Evolutionary conservation across 352 stramenopile species (phyloP).

Genomic region (Pythium periplocum): DNA sequence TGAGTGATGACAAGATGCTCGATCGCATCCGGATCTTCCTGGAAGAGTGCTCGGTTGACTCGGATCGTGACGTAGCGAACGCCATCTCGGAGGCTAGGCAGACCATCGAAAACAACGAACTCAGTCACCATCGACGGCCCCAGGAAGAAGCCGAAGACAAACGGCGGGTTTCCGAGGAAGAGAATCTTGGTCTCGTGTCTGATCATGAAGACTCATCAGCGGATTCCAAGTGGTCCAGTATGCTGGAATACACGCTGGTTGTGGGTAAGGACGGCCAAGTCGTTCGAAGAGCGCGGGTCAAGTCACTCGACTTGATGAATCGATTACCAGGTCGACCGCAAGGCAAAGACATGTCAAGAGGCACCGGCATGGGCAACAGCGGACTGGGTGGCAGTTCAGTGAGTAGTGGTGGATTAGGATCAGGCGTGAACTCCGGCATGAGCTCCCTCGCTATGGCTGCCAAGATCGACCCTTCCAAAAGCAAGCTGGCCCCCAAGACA

Average conservation of each 20-base stretch:
- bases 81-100: conserved; percentile 39
- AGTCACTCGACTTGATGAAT: conserved; percentile 76
- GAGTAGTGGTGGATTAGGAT: conserved; percentile 7
- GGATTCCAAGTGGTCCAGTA: conserved; percentile 81
- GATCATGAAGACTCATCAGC: conserved; percentile 77
- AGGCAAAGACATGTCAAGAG: conserved; percentile 43
- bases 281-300: conserved; percentile 72
- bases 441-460: conserved; percentile 22
- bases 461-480: conserved; percentile 34
- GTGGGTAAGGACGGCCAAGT: conserved; percentile 82
- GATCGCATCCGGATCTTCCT: conserved; percentile 67
- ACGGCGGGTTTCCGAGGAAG: conserved; percentile 49
- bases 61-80: conserved; percentile 62
- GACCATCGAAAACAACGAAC: conserved; percentile 33
- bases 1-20: conserved; percentile 66
- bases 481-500: conserved; percentile 36
- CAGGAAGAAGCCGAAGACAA: conserved; percentile 67
- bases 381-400: not conserved
- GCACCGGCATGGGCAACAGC: conserved; percentile 8
- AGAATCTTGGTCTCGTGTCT: conserved; percentile 46
- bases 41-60: conserved; percentile 50
- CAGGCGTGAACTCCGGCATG: not conserved
- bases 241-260: conserved; percentile 83
- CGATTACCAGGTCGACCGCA: conserved; percentile 43
- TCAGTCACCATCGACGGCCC: conserved; percentile 24